Evolutionary conservation across 2,329 filamentous ascomycete genomes (phyloP), one percentile per base, ranked within the genome.

Genomic region (Colletotrichum sp.): DNA sequence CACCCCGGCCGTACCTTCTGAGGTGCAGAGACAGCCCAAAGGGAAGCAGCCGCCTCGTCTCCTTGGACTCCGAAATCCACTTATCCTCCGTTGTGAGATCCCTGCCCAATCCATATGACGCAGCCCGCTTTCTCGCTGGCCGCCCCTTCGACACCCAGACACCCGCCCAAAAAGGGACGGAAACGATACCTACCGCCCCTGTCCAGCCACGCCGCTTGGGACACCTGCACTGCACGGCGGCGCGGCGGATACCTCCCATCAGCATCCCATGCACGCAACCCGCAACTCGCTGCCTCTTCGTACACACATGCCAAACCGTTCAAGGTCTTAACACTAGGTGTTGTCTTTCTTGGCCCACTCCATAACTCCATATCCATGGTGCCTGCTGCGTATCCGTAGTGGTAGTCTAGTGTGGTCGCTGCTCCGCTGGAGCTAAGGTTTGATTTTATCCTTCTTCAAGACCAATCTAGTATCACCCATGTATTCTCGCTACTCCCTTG

Each of bases 321-420:
- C 76, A 73, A 76, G 66, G 69, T 64, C 59, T 75, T 57, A 63
- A 75, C 66, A 67, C 74, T 74, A 27, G 54, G 70, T 76, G 66
- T 70, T 77, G 77, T 80, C 76, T 78, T 76, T 76, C 76, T 76
- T 73, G 82, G 77, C 78, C 83, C 83, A 84, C 83, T 78, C 77
- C 74, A 65, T 82, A 80, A 84, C 83, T 78, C 77, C 74, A 65
- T 83, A 80, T 82, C 83, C 82, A 81, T 72, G 71, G 70, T 82
- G 81, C 79, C 73, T 51, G 24, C 29, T 59, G 27, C 24, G 62
- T 51, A 54, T 36, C 31, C 57, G 29, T 21, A 21, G 59, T 62
- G 38, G 38, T 43, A 43, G 38, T 43, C 18, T 47, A 38, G 31
- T 21, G 61, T 76, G 79, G 80, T 80, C 81, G 81, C 80, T 82